Conservation (phyloP, 768 basidiomycete species). For the Aureoboletus auriporus region DNA sequence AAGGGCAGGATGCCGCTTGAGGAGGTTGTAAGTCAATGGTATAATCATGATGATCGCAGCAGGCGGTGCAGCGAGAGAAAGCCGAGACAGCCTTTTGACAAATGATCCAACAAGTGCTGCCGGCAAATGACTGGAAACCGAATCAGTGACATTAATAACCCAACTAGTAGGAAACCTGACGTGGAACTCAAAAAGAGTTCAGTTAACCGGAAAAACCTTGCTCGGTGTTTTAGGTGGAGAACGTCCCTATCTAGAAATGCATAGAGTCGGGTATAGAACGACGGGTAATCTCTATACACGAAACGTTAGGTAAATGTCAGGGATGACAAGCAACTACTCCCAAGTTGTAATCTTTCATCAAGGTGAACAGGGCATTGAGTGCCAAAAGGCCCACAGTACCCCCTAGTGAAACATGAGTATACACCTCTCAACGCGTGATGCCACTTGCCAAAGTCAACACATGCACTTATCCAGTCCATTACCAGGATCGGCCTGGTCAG, state of each 20-base stretch:
- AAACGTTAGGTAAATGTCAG: constrained; percentile 1
- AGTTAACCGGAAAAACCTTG: constrained; percentile 90
- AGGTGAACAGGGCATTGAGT: constrained; percentile 83
- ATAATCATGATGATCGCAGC: constrained; percentile 88
- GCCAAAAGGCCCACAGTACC: constrained; percentile 84
- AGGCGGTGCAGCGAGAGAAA: constrained; percentile 83
- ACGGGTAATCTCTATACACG: constrained; percentile 80
- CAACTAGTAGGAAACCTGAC: constrained; percentile 44
- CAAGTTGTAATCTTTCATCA: constrained; percentile 95
- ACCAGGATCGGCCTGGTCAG: constrained; percentile 70
- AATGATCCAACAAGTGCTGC: constrained; percentile 92
- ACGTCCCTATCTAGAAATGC: constrained; percentile 83
- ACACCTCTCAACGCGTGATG: not conserved
- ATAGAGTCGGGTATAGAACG: constrained; percentile 91
- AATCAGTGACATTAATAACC: not conserved
- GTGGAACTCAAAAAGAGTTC: constrained; percentile 91
- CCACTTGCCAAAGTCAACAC: constrained; percentile 71
- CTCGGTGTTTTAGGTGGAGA: constrained; percentile 88
- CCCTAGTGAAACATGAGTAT: constrained; percentile 40
- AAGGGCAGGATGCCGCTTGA: constrained; percentile 86
- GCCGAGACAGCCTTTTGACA: constrained; percentile 82
- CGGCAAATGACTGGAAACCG: constrained; percentile 72
- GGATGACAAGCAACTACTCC: constrained; percentile 35
- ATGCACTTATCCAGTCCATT: constrained; percentile 91
- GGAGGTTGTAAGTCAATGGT: constrained; percentile 90